Evolutionary conservation across 768 basidiomycete species (phyloP).

Genomic region (Paxillus rubicundulus): DNA sequence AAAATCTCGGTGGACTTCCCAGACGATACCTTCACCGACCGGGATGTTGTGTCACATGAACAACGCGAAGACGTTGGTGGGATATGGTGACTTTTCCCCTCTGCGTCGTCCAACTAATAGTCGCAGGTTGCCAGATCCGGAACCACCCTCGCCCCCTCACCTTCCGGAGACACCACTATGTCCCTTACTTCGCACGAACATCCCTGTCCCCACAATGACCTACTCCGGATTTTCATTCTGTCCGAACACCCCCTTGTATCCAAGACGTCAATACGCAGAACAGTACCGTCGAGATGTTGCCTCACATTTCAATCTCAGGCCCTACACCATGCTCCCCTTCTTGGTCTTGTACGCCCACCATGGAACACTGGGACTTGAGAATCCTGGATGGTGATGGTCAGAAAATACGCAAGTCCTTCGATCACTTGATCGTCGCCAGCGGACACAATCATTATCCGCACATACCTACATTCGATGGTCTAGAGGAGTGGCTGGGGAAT

Average conservation of each 20-base stretch:
- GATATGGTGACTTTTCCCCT: slow-evolving; percentile 40
- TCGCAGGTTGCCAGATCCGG: slow-evolving; percentile 30
- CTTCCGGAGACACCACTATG: slow-evolving; percentile 53
- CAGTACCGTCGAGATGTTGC: slow-evolving; percentile 47
- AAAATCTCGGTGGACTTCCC: slow-evolving; percentile 49
- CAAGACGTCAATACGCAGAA: slow-evolving; percentile 42
- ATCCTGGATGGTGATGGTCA: slow-evolving; percentile 22
- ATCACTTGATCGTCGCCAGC: slow-evolving; percentile 53
- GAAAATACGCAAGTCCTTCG: slow-evolving; percentile 28
- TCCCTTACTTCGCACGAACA: slow-evolving; percentile 51
- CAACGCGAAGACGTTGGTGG: slow-evolving; percentile 49
- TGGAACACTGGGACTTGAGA: slow-evolving; percentile 44
- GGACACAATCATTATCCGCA: slow-evolving; percentile 53
- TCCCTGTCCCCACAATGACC: slow-evolving; percentile 54
- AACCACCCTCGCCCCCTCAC: slow-evolving; percentile 35
- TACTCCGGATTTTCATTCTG: slow-evolving; percentile 51
- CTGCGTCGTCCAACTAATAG: background rate
- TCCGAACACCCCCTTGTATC: slow-evolving; percentile 46
- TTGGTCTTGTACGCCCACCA: slow-evolving; percentile 37
- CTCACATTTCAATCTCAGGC: slow-evolving; percentile 34
- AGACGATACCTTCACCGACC: slow-evolving; percentile 31
- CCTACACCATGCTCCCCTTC: slow-evolving; percentile 36
- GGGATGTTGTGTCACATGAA: slow-evolving; percentile 52
- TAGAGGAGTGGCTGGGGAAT: slow-evolving; percentile 43
- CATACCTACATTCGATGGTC: slow-evolving; percentile 43